Percentiles rank a stretch among this genome's conserved stretches.
phyloP scores from a whole-genome alignment of 148 eudicot genomes.

The Oxyria digyna region DNA sequence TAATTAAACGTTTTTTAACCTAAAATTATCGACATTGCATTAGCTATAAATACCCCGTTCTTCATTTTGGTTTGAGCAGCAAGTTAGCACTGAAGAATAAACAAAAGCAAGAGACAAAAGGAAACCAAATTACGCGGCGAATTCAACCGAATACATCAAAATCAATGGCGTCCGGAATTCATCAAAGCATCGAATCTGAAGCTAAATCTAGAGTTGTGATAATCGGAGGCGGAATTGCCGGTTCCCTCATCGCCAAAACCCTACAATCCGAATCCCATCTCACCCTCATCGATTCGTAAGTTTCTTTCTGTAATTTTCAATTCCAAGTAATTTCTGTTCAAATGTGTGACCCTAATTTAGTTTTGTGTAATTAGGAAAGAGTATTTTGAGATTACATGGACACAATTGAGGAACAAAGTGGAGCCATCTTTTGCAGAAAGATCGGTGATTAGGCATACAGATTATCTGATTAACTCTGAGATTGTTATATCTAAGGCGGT shows the following conservation, averaged over 20 bases:
- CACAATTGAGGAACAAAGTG: slow-evolving; percentile 43
- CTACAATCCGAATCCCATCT: slow-evolving; percentile 36
- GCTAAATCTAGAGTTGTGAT: slow-evolving; percentile 34
- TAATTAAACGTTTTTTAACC: no score
- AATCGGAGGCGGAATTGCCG: slow-evolving; percentile 54
- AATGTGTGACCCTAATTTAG: background rate
- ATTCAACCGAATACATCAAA: background rate
- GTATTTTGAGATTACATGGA: slow-evolving; percentile 53
- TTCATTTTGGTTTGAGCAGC: background rate
- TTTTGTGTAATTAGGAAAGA: slow-evolving; percentile 29
- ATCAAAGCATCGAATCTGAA: background rate
- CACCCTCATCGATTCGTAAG: slow-evolving; percentile 51
- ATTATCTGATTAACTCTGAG: slow-evolving; percentile 35
- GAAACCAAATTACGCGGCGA: no score
- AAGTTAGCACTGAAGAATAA: background rate
- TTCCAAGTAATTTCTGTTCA: background rate
- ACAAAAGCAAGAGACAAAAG: background rate
- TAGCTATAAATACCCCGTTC: background rate
- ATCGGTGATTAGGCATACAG: slow-evolving; percentile 37
- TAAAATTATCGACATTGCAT: background rate
- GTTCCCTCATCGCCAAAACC: slow-evolving; percentile 42
- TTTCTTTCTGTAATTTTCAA: background rate
- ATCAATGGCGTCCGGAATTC: background rate
- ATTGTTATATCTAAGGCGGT: slow-evolving; percentile 29
- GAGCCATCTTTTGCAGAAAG: slow-evolving; percentile 55